Conservation (phyloP, 352 stramenopile species). For the Phytophthora sp. region DNA sequence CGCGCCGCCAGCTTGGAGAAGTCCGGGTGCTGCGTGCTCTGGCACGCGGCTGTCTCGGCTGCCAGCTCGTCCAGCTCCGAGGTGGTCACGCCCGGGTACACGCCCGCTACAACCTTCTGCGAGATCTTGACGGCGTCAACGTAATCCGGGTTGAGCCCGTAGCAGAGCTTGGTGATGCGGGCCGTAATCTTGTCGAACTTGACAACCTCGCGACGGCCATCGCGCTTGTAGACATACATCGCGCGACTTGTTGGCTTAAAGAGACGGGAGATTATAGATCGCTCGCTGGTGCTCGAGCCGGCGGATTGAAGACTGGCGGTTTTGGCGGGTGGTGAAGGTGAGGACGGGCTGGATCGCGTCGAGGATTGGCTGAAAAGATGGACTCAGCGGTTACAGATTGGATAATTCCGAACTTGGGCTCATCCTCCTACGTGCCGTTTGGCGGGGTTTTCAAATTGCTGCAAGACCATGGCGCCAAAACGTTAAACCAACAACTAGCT, state of each 20-base stretch:
- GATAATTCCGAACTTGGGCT: no score
- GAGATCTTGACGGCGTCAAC: constrained; percentile 97
- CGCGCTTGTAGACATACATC: constrained; percentile 96
- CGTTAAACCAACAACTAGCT: no score
- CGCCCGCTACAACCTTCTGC: constrained; percentile 99
- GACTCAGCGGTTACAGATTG: no score
- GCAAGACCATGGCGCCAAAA: constrained; percentile 20
- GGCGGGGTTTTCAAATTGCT: constrained; percentile 18
- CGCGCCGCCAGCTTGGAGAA: constrained; percentile 98
- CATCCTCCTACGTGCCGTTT: no score
- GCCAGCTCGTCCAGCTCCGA: constrained; percentile 98
- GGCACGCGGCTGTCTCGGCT: constrained; percentile 97
- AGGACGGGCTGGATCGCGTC: not conserved
- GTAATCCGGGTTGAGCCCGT: constrained; percentile 97
- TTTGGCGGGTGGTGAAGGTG: constrained; percentile 21
- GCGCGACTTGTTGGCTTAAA: not conserved
- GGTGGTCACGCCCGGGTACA: constrained; percentile 99
- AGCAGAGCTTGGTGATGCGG: constrained; percentile 98
- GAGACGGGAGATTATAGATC: no score
- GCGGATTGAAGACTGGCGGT: constrained; percentile 29
- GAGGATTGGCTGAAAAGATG: constrained; percentile 27
- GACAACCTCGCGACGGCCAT: constrained; percentile 93
- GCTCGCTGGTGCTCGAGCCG: constrained; percentile 1
- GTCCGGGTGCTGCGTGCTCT: constrained; percentile 98
- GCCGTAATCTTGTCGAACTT: constrained; percentile 99